A percentile compares a stretch with the other conserved stretches of the same genome.
Conservation (phyloP, 441 rosid species). For the Theobroma grandiflorum region DNA sequence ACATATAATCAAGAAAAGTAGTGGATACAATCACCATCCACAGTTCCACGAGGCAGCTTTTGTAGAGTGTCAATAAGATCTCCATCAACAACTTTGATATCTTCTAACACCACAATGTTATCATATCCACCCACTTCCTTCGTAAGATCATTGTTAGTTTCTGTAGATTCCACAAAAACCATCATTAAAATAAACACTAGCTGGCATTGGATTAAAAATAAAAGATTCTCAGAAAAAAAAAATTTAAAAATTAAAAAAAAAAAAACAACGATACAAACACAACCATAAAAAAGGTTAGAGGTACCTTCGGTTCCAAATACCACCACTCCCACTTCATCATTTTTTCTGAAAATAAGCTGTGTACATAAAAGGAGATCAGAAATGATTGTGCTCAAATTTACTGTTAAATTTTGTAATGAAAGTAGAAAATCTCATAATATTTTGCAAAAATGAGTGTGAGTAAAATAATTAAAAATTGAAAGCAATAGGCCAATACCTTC, state of each 20-base stretch:
- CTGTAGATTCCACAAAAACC: slow-evolving; percentile 44
- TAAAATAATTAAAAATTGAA: background rate
- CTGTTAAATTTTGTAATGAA: background rate
- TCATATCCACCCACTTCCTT: slow-evolving; percentile 90
- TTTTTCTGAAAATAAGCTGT: slow-evolving; percentile 80
- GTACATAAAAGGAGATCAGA: slow-evolving; percentile 23
- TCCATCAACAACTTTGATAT: slow-evolving; percentile 81
- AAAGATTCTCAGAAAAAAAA: background rate
- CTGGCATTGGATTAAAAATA: background rate
- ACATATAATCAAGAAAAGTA: slow-evolving; percentile 11
- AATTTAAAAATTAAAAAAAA: background rate
- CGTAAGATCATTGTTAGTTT: slow-evolving; percentile 76
- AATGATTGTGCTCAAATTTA: background rate
- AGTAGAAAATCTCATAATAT: background rate
- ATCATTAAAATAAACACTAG: slow-evolving; percentile 8
- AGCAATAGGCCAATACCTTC: slow-evolving; percentile 56
- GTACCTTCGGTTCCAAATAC: slow-evolving; percentile 91
- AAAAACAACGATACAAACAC: background rate
- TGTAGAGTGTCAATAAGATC: slow-evolving; percentile 53
- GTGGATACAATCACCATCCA: slow-evolving; percentile 93
- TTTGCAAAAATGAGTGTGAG: background rate
- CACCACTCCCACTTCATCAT: slow-evolving; percentile 88
- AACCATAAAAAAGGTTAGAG: background rate
- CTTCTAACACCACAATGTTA: slow-evolving; percentile 61
- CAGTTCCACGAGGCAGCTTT: slow-evolving; percentile 75